Conservation (phyloP, 192 early-diverging fungal genomes). For the Entrophospora sp. region DNA sequence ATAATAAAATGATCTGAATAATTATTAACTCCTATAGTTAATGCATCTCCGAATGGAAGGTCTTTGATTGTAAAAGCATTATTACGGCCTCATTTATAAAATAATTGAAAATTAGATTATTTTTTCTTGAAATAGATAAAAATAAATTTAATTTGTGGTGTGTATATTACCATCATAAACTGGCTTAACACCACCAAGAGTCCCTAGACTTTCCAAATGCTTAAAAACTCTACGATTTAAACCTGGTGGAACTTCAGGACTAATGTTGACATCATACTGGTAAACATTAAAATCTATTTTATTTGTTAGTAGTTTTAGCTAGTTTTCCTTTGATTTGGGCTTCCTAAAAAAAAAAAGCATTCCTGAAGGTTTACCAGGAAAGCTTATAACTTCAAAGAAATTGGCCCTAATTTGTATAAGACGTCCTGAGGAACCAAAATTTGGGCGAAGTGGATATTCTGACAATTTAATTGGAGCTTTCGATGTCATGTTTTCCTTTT, state of each 20-base stretch:
- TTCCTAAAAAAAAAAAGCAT: background rate
- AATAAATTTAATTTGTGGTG: slow-evolving; percentile 24
- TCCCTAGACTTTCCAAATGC: slow-evolving; percentile 46
- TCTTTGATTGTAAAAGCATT: slow-evolving; percentile 57
- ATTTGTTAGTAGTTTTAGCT: background rate
- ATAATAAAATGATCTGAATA: background rate
- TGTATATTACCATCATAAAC: slow-evolving; percentile 77
- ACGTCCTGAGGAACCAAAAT: slow-evolving; percentile 35
- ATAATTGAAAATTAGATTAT: background rate
- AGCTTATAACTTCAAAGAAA: slow-evolving; percentile 61
- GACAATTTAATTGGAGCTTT: slow-evolving; percentile 25
- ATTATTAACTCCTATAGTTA: background rate
- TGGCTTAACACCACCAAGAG: slow-evolving; percentile 49
- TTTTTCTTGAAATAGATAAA: background rate
- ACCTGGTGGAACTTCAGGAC: slow-evolving; percentile 63
- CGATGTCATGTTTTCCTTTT: too few species aligned
- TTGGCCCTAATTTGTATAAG: slow-evolving; percentile 46
- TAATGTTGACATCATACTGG: slow-evolving; percentile 76
- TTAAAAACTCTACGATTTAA: slow-evolving; percentile 60
- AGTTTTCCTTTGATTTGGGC: too few species aligned
- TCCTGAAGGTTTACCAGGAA: slow-evolving; percentile 31
- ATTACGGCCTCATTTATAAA: slow-evolving; percentile 31
- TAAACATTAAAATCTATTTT: slow-evolving; percentile 41
- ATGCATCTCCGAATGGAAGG: slow-evolving; percentile 40
- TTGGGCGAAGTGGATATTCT: slow-evolving; percentile 33